Conservation (phyloP, 2,329 filamentous ascomycete species). For the Gremmenia infestans region DNA sequence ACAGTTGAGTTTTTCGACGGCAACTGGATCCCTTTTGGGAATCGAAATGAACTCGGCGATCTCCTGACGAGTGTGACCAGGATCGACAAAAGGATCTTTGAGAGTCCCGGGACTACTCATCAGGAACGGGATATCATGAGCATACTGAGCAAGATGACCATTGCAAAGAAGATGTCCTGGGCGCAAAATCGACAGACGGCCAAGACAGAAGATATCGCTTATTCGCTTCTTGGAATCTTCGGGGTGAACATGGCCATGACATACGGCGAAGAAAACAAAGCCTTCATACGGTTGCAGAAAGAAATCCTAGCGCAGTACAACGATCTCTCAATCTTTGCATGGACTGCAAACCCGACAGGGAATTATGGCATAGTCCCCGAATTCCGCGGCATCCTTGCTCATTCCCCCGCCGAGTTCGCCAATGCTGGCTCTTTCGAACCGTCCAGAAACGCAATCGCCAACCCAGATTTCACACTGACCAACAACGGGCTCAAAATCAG, state of each 20-base stretch:
- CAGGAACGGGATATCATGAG: too few relatives aligned
- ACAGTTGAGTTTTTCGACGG: conserved; percentile 3
- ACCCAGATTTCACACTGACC: too few relatives aligned
- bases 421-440: neutral
- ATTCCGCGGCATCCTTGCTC: too few relatives aligned
- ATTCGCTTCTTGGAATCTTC: conserved; percentile 34
- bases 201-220: conserved; percentile 27
- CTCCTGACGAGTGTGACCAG: neutral
- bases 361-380: conserved; percentile 1
- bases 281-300: conserved; percentile 30
- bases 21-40: conserved; percentile 1
- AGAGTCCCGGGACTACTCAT: too few relatives aligned
- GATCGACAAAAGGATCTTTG: neutral
- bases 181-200: conserved; percentile 29
- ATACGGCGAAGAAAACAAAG: conserved; percentile 32
- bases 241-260: conserved; percentile 33
- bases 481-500: too few relatives aligned
- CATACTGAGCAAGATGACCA: conserved; percentile 13
- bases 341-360: conserved; percentile 11
- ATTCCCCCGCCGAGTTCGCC: neutral
- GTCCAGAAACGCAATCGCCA: too few relatives aligned
- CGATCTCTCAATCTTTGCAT: conserved; percentile 35
- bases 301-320: conserved; percentile 22
- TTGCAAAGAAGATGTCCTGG: conserved; percentile 34
- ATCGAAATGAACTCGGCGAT: neutral